Conservation (phyloP, 2,329 filamentous ascomycete species). For the Fusarium staphyleae region DNA sequence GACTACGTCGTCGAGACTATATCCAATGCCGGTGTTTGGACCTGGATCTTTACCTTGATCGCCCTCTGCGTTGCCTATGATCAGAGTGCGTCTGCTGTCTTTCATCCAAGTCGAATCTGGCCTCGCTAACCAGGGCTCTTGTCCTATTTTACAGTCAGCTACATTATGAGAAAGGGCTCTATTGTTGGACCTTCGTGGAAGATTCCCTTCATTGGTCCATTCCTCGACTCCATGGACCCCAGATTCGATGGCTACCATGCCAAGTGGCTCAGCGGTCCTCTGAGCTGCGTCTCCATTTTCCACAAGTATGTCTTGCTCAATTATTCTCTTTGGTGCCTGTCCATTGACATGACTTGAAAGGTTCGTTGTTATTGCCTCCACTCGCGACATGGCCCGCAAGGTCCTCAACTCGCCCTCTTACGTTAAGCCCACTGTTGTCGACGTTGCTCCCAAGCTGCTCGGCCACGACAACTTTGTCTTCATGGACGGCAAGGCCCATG, state of each 20-base stretch:
- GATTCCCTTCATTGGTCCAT: slow-evolving; percentile 91
- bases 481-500: slow-evolving; percentile 91
- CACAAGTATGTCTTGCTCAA: slow-evolving; percentile 76
- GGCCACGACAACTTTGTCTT: slow-evolving; percentile 96
- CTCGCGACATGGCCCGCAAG: slow-evolving; percentile 93
- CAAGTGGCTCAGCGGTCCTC: slow-evolving; percentile 89
- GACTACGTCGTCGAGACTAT: slow-evolving; percentile 62
- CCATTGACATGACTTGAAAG: slow-evolving; percentile 52
- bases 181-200: slow-evolving; percentile 80
- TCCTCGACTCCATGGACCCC: slow-evolving; percentile 89
- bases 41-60: slow-evolving; percentile 73
- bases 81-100: slow-evolving; percentile 71
- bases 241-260: slow-evolving; percentile 89
- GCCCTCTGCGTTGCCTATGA: slow-evolving; percentile 81
- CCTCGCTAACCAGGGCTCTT: slow-evolving; percentile 30
- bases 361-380: slow-evolving; percentile 96
- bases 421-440: slow-evolving; percentile 96
- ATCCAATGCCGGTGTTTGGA: slow-evolving; percentile 65
- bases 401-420: slow-evolving; percentile 93
- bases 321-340: background rate
- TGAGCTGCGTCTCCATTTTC: slow-evolving; percentile 98
- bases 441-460: slow-evolving; percentile 91
- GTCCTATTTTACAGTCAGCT: slow-evolving; percentile 65
- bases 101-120: background rate
- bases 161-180: slow-evolving; percentile 75